Evolutionary conservation across 2,329 filamentous ascomycete species (phyloP).

Genomic region (Graphilbum ipis-grandicollis): DNA sequence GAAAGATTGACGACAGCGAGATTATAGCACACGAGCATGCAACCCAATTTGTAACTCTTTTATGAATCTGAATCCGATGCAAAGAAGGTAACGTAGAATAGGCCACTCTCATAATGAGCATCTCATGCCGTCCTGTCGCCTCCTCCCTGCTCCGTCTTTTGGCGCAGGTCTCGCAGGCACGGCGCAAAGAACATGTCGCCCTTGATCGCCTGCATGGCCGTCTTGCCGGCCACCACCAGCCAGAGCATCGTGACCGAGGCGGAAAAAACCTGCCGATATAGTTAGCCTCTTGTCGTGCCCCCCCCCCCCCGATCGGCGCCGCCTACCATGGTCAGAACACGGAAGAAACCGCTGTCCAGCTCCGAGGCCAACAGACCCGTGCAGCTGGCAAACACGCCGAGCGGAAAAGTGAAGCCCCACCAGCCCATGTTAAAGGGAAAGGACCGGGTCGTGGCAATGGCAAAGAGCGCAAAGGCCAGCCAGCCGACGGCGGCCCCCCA

Average conservation of each 20-base stretch:
- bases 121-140: slow-evolving; percentile 6
- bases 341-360: slow-evolving; percentile 25
- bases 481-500: slow-evolving; percentile 18
- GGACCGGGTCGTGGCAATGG: slow-evolving; percentile 15
- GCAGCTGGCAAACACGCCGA: slow-evolving; percentile 22
- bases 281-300: neutral
- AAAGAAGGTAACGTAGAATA: too few relatives aligned
- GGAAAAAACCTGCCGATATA: slow-evolving; percentile 18
- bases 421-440: slow-evolving; percentile 21
- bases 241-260: slow-evolving; percentile 23
- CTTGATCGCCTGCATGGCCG: slow-evolving; percentile 18
- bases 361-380: slow-evolving; percentile 21
- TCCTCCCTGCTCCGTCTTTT: slow-evolving; percentile 5
- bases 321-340: slow-evolving; percentile 15
- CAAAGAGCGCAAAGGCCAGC: slow-evolving; percentile 16
- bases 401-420: slow-evolving; percentile 22
- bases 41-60: too few relatives aligned
- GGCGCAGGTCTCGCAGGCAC: slow-evolving; percentile 17
- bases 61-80: too few relatives aligned
- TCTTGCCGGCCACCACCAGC: slow-evolving; percentile 22
- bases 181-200: slow-evolving; percentile 28
- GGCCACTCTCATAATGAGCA: too few relatives aligned
- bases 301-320: neutral
- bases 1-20: too few relatives aligned
- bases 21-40: too few relatives aligned